Base-by-base conservation (phyloP, 805 yeast genomes). In the Metschnikowia similis region DNA sequence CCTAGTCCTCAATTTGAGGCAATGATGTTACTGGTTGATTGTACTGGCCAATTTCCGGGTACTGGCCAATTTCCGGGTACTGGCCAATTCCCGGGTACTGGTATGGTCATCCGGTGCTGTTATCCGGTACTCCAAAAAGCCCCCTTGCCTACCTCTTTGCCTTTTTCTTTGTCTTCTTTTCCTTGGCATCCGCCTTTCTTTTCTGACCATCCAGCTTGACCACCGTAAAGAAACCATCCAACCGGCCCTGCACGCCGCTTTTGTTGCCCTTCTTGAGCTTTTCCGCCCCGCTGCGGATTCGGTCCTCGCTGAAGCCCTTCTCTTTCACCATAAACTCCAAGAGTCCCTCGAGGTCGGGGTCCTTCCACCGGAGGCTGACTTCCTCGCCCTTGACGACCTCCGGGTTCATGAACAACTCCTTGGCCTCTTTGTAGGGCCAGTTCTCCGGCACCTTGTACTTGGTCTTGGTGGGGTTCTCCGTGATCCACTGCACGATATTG, bases 351-450 rank as follows among this genome's bases (percentile, higher is more conserved):
- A 85, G 80, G 61, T 94, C 87, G 0, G 99, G 99, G 52, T 86
- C 91, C 2, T 65, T 69, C 98, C 98, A 94, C 65, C 90, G 89
- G 60, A 94, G 64, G 2, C 80, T 80, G 8, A 89, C 72, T 0
- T 83, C 84, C 2, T 71, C 69, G 1, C 87, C 83, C 35, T 79
- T 75, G 6, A 74, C 63, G 3, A 90, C 89, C 29, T 92, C 98
- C 0, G 99, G 98, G 17, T 83, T 72, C 59, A 84, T 66, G 64
- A 94, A 92, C 42, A 94, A 71, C 53, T 87, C 82, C 61, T 97
- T 79, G 2, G 96, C 98, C 58, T 86, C 96, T 52, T 81, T 81
- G 62, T 76, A 91, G 1, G 96, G 96, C 97, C 97, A 94, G 59
- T 88, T 83, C 62, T 91, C 97, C 1, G 99, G 98, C 27, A 94